Evolutionary conservation across 495 filamentous ascomycete species (phyloP).

Genomic region (Tuber magnatum): DNA sequence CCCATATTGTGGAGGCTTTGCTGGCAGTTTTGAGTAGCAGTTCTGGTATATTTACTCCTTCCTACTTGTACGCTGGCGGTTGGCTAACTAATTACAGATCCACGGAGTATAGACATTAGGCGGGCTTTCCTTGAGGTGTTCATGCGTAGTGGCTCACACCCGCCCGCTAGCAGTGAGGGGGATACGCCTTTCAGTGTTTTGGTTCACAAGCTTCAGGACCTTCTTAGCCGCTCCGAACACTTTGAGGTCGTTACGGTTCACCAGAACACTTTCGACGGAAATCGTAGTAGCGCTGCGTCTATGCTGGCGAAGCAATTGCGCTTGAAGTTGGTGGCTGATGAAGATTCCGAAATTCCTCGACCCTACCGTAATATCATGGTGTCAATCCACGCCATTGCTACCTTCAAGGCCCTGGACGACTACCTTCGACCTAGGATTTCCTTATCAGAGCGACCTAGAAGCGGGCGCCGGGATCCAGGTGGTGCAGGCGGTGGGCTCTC

Average conservation of each 20-base stretch:
- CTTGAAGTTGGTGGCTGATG: constrained; percentile 80
- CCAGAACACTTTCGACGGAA: constrained; percentile 85
- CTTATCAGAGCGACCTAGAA: constrained; percentile 70
- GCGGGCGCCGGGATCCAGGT: constrained; percentile 46
- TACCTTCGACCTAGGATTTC: constrained; percentile 87
- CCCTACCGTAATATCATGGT: constrained; percentile 91
- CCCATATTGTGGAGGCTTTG: constrained; percentile 75
- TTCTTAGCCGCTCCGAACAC: constrained; percentile 92
- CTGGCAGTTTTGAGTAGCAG: constrained; percentile 68
- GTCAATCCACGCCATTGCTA: constrained; percentile 96
- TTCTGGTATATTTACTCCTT: constrained; percentile 41
- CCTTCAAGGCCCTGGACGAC: constrained; percentile 93
- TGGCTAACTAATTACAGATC: constrained; percentile 23
- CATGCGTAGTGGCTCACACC: constrained; percentile 50
- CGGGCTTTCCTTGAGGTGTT: constrained; percentile 90
- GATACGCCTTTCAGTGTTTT: constrained; percentile 84
- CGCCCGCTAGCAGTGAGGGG: constrained; percentile 21
- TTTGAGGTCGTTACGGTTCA: constrained; percentile 96
- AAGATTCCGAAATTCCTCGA: constrained; percentile 77
- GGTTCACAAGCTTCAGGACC: constrained; percentile 88
- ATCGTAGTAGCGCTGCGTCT: constrained; percentile 81
- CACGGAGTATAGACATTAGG: constrained; percentile 48
- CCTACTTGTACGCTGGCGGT: constrained; percentile 1
- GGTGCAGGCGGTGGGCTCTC: constrained; percentile 58
- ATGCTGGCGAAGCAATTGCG: constrained; percentile 96